These are phyloP conservation scores for Chaetomium sp. DNA, from an alignment of 2,329 filamentous ascomycete genomes.

Conservation along the genomic window DNA sequence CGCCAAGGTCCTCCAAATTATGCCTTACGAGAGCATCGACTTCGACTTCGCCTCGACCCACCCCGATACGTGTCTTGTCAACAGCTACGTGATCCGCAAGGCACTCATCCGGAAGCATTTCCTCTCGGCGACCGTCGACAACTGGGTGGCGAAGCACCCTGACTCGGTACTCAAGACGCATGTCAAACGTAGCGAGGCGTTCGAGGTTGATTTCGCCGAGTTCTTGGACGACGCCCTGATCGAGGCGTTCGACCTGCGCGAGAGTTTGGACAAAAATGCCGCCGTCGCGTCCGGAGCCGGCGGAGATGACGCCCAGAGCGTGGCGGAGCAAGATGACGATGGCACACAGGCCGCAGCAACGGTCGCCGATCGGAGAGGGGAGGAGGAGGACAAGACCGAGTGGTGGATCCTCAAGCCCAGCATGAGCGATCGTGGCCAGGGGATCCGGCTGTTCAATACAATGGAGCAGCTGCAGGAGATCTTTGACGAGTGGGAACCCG, in stretches of 20 bases:
- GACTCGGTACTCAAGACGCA: constrained; percentile 67
- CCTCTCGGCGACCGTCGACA: constrained; percentile 77
- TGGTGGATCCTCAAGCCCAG: constrained; percentile 99
- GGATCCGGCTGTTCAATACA: constrained; percentile 84
- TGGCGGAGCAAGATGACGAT: constrained; percentile 24
- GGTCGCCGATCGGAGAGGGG: neutral
- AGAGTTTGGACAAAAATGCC: constrained; percentile 73
- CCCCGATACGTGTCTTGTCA: constrained; percentile 66
- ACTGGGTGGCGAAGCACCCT: constrained; percentile 85
- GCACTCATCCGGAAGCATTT: constrained; percentile 97
- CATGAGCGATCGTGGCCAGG: constrained; percentile 95
- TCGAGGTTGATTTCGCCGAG: constrained; percentile 95
- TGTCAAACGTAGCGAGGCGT: constrained; percentile 77
- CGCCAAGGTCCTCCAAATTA: constrained; percentile 70
- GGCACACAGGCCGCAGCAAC: neutral
- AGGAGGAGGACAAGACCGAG: constrained; percentile 49
- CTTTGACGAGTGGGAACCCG: constrained; percentile 88
- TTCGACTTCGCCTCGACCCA: constrained; percentile 73
- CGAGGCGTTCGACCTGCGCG: constrained; percentile 84
- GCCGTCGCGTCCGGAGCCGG: constrained; percentile 33
- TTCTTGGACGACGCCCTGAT: constrained; percentile 92
- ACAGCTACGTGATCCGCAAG: constrained; percentile 94
- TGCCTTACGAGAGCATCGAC: constrained; percentile 83
- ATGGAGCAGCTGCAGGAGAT: constrained; percentile 82
- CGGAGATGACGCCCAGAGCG: constrained; percentile 24